These are phyloP conservation scores for Suillus spraguei DNA, from an alignment of 768 basidiomycete genomes.

Conservation along the genomic window DNA sequence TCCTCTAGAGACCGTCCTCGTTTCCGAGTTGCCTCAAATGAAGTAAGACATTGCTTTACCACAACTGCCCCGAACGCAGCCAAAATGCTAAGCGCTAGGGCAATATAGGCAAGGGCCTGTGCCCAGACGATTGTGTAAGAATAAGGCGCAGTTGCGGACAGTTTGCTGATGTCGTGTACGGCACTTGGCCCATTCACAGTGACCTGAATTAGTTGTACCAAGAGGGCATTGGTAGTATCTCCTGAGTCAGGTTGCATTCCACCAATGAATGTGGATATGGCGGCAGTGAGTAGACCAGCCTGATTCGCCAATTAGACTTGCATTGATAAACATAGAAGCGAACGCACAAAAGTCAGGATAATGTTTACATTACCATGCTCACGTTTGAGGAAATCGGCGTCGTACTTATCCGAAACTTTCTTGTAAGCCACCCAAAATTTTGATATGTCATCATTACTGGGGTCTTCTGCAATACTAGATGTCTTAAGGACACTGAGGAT, in stretches of 20 bases:
- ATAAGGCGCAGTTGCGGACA: neutral
- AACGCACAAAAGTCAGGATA: conserved; percentile 23
- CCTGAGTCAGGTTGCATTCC: conserved; percentile 33
- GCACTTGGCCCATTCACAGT: neutral
- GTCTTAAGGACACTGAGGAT: no score
- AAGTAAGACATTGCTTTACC: neutral
- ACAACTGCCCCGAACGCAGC: neutral
- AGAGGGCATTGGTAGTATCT: conserved; percentile 23
- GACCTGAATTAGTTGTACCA: conserved; percentile 11
- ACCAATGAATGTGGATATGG: conserved; percentile 38
- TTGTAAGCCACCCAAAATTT: conserved; percentile 17
- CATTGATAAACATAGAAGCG: neutral
- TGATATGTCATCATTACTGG: neutral
- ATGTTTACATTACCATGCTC: conserved; percentile 19
- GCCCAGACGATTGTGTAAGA: neutral
- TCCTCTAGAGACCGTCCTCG: neutral
- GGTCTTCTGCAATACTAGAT: conserved; percentile 4
- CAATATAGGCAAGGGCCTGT: neutral
- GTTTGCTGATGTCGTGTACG: neutral
- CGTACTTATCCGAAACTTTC: conserved; percentile 14
- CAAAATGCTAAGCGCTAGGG: neutral
- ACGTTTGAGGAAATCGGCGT: conserved; percentile 15
- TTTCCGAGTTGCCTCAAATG: neutral
- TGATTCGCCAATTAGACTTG: conserved; percentile 13
- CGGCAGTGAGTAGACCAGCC: conserved; percentile 43